Evolutionary conservation across 495 filamentous ascomycete species (phyloP).

Genomic region (Tuber magnatum): DNA sequence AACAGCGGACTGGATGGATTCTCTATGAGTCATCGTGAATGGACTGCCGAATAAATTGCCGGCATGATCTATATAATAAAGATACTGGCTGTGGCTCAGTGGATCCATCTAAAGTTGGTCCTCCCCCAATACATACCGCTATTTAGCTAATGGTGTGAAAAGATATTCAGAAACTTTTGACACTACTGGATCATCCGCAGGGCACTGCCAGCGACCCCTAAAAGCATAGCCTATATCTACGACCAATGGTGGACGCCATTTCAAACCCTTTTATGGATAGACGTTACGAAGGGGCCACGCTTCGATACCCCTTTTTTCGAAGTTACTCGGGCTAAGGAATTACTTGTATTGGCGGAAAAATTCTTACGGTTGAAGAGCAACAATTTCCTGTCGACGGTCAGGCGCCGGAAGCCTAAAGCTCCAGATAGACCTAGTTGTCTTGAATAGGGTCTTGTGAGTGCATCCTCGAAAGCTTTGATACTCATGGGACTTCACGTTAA

Average conservation of each 20-base stretch:
- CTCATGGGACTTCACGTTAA: background rate
- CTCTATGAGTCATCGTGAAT: background rate
- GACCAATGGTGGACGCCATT: background rate
- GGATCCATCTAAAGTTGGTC: background rate
- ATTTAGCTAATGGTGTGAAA: background rate
- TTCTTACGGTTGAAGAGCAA: background rate
- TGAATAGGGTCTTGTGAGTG: background rate
- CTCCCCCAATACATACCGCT: background rate
- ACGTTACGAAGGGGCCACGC: background rate
- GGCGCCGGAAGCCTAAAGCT: background rate
- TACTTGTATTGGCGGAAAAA: background rate
- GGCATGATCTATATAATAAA: background rate
- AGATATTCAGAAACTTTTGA: conserved; percentile 6
- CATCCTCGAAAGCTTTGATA: background rate
- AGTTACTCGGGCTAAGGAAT: background rate
- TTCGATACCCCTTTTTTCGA: background rate
- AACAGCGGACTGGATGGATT: background rate
- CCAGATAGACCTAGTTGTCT: background rate
- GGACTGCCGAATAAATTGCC: background rate
- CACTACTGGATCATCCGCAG: background rate
- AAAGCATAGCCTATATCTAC: background rate
- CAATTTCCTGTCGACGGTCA: background rate
- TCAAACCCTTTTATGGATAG: background rate
- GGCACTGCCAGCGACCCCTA: background rate
- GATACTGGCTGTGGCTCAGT: background rate